Evolutionary conservation across 2,329 filamentous ascomycete species (phyloP).

Genomic region (Paecilomyces sp.): DNA sequence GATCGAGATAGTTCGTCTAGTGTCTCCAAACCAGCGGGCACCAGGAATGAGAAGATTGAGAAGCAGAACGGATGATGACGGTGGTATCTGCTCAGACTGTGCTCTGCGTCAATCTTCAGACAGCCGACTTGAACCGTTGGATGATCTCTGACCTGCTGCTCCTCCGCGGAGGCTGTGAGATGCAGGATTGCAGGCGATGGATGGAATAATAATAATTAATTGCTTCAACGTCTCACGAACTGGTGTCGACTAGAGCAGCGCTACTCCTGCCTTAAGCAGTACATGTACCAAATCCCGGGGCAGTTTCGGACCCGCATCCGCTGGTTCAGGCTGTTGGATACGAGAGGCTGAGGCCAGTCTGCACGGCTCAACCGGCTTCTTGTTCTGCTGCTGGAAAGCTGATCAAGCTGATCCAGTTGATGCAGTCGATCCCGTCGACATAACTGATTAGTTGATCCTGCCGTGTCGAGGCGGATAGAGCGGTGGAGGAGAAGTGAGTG

Average conservation of each 20-base stretch:
- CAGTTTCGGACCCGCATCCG: background rate
- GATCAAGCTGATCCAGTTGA: no score
- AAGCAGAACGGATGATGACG: background rate
- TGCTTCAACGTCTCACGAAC: no score
- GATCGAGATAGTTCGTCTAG: background rate
- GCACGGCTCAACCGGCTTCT: background rate
- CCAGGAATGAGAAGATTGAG: background rate
- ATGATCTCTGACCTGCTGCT: background rate
- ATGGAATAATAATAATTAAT: background rate
- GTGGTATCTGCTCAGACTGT: no score
- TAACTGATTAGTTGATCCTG: background rate
- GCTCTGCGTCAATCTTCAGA: background rate
- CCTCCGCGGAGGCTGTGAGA: background rate
- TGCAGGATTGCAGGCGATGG: background rate
- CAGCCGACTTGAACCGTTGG: background rate
- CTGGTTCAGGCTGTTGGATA: background rate
- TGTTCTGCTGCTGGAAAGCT: no score
- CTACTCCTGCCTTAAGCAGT: background rate
- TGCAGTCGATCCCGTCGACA: background rate
- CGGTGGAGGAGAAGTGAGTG: background rate
- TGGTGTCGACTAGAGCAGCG: background rate
- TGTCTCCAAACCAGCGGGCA: background rate
- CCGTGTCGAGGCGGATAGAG: background rate
- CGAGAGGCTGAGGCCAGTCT: background rate
- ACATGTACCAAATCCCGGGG: background rate